phyloP scores from a whole-genome alignment of 306 rosid species.

The Ammopiptanthus mongolicus region DNA sequence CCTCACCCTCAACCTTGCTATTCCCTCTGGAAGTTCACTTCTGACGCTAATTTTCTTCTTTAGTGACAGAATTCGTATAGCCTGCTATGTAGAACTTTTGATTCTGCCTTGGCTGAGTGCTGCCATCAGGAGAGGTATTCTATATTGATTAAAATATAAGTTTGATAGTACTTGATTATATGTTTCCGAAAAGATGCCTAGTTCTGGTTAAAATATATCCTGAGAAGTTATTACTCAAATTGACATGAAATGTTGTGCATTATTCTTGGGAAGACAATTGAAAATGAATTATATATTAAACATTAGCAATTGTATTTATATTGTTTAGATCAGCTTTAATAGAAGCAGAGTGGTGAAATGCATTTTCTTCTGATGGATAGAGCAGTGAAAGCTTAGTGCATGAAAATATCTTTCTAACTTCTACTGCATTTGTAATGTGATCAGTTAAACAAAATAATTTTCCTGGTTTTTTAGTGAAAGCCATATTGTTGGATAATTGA shows the following conservation, averaged over 20 bases:
- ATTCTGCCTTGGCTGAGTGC: conserved; percentile 85
- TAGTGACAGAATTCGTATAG: conserved; percentile 74
- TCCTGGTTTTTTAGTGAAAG: not conserved
- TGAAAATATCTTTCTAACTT: not conserved
- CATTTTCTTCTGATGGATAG: not conserved
- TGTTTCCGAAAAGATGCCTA: not conserved
- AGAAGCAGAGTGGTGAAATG: not conserved
- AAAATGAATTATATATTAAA: not conserved
- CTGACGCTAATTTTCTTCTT: conserved; percentile 25
- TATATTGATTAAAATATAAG: not conserved
- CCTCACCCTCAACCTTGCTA: not conserved
- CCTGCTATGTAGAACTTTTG: conserved; percentile 81
- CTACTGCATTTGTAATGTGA: not conserved
- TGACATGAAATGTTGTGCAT: not conserved
- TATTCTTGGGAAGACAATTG: not conserved
- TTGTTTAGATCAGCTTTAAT: not conserved
- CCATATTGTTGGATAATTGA: conserved; percentile 9
- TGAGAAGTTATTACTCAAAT: not conserved
- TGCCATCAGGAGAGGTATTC: conserved; percentile 91
- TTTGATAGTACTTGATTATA: not conserved
- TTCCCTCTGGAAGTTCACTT: conserved; percentile 8
- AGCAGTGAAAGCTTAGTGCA: not conserved
- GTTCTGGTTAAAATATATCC: not conserved
- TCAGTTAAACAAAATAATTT: not conserved
- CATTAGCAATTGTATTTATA: not conserved